Evolutionary conservation across 1,284 basidiomycete species (phyloP).

Genomic region (Coniferiporia sulphurascens): DNA sequence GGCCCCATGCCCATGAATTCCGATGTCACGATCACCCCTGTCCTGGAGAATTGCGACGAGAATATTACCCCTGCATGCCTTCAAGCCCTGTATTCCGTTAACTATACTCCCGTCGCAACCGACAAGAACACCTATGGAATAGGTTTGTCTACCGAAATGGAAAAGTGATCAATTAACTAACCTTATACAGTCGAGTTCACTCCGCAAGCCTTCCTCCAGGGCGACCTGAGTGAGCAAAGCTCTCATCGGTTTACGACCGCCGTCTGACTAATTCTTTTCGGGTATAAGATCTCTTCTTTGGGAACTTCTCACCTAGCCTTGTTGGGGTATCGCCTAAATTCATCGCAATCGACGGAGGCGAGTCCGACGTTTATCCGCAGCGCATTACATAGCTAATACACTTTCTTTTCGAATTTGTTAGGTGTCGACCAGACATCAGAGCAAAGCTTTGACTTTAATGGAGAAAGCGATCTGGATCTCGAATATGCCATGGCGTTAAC

Average conservation of each 20-base stretch:
- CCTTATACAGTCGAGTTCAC: conserved; percentile 40
- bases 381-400: neutral
- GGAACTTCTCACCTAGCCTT: conserved; percentile 34
- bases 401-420: conserved; percentile 19
- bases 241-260: conserved; percentile 22
- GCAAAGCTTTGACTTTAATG: conserved; percentile 39
- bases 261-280: neutral
- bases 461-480: conserved; percentile 52
- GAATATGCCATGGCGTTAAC: conserved; percentile 47
- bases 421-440: conserved; percentile 30
- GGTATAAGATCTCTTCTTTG: conserved; percentile 20
- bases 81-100: conserved; percentile 41
- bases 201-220: conserved; percentile 41
- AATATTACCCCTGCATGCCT: conserved; percentile 43
- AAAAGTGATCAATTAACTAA: neutral
- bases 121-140: conserved; percentile 47
- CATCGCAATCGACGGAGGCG: conserved; percentile 43
- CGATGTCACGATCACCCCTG: conserved; percentile 12
- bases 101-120: conserved; percentile 35
- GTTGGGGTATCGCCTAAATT: conserved; percentile 33
- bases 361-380: neutral
- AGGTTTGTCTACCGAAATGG: conserved; percentile 27
- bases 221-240: conserved; percentile 37
- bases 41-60: conserved; percentile 36
- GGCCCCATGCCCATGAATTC: conserved; percentile 2